phyloP scores from a whole-genome alignment of 2,329 filamentous ascomycete species.

The Penicillium brasilianum region DNA sequence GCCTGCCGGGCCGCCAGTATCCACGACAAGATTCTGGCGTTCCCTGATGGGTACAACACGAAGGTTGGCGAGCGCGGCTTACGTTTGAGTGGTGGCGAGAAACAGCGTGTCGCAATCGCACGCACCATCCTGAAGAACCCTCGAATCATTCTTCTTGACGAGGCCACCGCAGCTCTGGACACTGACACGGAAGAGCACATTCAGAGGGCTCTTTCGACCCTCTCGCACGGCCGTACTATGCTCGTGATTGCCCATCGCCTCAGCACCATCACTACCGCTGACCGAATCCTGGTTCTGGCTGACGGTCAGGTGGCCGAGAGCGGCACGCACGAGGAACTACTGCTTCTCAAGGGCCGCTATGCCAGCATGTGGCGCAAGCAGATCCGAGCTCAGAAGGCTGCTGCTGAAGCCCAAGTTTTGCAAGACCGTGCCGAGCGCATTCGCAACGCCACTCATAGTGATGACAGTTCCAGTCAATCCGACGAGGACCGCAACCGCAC shows the following conservation, averaged over 20 bases:
- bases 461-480: constrained; percentile 56
- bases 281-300: constrained; percentile 81
- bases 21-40: constrained; percentile 87
- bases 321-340: constrained; percentile 77
- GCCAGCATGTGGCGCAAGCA: constrained; percentile 89
- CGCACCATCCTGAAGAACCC: constrained; percentile 92
- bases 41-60: constrained; percentile 85
- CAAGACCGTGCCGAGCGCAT: constrained; percentile 51
- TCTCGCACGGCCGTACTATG: constrained; percentile 86
- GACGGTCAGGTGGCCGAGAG: constrained; percentile 77
- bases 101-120: constrained; percentile 91
- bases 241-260: constrained; percentile 92
- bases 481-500: constrained; percentile 50
- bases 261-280: constrained; percentile 82
- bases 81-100: constrained; percentile 86
- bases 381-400: constrained; percentile 75
- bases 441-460: constrained; percentile 48
- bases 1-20: constrained; percentile 88
- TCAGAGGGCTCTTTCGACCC: constrained; percentile 79
- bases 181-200: constrained; percentile 93
- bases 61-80: constrained; percentile 91
- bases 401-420: constrained; percentile 60
- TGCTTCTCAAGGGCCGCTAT: constrained; percentile 74
- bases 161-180: constrained; percentile 89
- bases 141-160: constrained; percentile 88